Evolutionary conservation across 179 eudicot genomes (phyloP).

Genomic region (Pouteria campechiana): DNA sequence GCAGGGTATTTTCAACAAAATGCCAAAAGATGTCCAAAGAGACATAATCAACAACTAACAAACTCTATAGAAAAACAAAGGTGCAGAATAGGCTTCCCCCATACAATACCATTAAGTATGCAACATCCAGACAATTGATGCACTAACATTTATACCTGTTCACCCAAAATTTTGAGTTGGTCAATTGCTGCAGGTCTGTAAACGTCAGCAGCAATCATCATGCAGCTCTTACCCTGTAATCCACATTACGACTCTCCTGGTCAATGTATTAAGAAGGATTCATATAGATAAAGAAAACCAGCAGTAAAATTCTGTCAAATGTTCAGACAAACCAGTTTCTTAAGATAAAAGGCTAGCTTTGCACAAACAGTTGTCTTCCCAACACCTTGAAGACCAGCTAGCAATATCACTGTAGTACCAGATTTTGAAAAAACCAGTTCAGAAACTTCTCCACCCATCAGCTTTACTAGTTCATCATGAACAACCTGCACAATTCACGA

Average conservation of each 20-base stretch:
- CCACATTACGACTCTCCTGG: neutral
- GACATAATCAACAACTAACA: too few species aligned
- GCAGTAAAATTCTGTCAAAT: too few species aligned
- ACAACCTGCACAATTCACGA: conserved; percentile 57
- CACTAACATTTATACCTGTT: conserved; percentile 83
- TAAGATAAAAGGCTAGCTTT: conserved; percentile 83
- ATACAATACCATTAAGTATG: too few species aligned
- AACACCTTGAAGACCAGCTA: conserved; percentile 98
- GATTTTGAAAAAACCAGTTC: conserved; percentile 81
- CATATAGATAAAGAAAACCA: too few species aligned
- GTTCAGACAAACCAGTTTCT: conserved; percentile 73
- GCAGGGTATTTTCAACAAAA: too few species aligned
- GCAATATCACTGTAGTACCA: conserved; percentile 73
- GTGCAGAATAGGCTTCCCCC: too few species aligned
- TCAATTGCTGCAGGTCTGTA: conserved; percentile 99
- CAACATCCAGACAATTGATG: too few species aligned
- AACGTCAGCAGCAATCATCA: conserved; percentile 96
- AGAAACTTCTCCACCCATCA: conserved; percentile 98
- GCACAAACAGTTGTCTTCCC: conserved; percentile 98
- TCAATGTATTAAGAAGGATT: too few species aligned
- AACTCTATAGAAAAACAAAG: too few species aligned
- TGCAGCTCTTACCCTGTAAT: conserved; percentile 88
- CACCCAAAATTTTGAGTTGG: conserved; percentile 79
- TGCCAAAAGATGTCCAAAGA: too few species aligned
- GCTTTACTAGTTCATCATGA: conserved; percentile 73